phyloP scores from a whole-genome alignment of 2,329 filamentous ascomycete species.

The Fusarium tupiense region DNA sequence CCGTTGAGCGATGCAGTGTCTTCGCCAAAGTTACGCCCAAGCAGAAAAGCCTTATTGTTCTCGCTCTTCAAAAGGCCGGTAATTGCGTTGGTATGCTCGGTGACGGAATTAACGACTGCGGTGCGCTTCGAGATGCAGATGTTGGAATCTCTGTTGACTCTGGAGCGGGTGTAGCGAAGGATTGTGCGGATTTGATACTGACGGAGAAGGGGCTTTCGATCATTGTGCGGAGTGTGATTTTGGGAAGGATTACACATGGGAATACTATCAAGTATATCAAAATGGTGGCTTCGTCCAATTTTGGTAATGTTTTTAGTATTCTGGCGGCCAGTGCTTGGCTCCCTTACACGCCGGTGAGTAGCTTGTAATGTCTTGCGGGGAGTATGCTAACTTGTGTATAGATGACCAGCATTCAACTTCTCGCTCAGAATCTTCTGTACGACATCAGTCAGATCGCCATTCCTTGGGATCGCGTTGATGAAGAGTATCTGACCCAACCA shows the following conservation, averaged over 20 bases:
- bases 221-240: not conserved
- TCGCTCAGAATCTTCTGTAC: not conserved
- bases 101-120: not conserved
- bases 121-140: not conserved
- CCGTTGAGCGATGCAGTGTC: not conserved
- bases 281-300: conserved; percentile 1
- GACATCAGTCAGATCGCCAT: conserved; percentile 4
- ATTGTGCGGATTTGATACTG: conserved; percentile 1
- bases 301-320: conserved; percentile 6
- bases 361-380: fast-evolving
- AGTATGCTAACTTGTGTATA: not conserved
- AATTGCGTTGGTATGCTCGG: conserved; percentile 2
- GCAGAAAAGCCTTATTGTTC: not conserved
- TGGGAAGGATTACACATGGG: not conserved
- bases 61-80: not conserved
- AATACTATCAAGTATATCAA: conserved; percentile 8
- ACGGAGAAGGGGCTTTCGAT: not conserved
- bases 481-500: not conserved
- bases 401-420: not conserved
- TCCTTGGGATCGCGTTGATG: conserved; percentile 1
- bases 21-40: conserved; percentile 3
- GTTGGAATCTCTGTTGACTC: conserved; percentile 5
- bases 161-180: not conserved
- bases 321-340: conserved; percentile 1
- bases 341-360: not conserved